These are phyloP conservation scores for Carpinus viminea DNA, from an alignment of 306 rosid genomes.

Conservation along the genomic window DNA sequence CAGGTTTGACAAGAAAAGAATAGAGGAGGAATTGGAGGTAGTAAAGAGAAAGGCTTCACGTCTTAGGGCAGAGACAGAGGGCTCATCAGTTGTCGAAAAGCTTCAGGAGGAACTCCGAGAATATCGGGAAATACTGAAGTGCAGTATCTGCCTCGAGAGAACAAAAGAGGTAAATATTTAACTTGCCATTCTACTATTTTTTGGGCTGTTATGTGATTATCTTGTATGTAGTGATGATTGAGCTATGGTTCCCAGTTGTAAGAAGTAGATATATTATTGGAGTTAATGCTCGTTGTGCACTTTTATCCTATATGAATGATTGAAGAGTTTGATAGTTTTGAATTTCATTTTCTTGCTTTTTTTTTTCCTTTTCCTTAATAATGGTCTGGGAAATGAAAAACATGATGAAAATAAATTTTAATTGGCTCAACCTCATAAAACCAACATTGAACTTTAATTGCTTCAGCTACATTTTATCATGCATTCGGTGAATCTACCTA, in stretches of 20 bases:
- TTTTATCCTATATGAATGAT: background rate
- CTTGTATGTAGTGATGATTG: background rate
- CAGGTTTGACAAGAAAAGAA: conserved; percentile 77
- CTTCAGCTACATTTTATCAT: background rate
- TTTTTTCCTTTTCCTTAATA: background rate
- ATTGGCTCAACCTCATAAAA: too few species aligned
- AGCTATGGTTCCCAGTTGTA: background rate
- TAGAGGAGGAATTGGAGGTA: conserved; percentile 74
- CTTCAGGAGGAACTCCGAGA: conserved; percentile 87
- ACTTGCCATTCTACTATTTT: background rate
- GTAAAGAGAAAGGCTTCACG: conserved; percentile 60
- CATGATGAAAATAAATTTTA: too few species aligned
- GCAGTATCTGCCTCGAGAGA: conserved; percentile 82
- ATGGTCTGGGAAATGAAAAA: too few species aligned
- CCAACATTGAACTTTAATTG: background rate
- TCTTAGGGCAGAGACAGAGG: conserved; percentile 68
- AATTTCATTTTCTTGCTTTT: background rate
- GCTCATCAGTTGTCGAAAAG: conserved; percentile 66
- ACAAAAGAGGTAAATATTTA: conserved; percentile 68
- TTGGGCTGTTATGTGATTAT: background rate
- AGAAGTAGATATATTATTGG: background rate
- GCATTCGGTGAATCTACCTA: background rate
- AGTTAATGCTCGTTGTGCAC: background rate
- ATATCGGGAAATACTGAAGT: conserved; percentile 79
- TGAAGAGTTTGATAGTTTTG: background rate